phyloP scores from a whole-genome alignment of 75 land plant species.

The Pinus albicaulis region DNA sequence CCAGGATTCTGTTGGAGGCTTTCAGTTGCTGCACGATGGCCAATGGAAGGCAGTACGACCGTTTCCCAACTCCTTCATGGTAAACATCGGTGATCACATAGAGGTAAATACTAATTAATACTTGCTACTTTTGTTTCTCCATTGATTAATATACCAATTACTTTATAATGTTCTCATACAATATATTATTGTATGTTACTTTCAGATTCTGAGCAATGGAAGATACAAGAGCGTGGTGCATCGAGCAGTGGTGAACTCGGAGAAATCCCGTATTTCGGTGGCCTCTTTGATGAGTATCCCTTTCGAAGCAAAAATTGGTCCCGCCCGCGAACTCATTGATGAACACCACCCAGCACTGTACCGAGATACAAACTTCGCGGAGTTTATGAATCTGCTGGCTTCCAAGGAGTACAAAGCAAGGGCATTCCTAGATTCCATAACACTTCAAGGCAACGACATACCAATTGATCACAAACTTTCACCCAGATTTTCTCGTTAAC shows the following conservation, averaged over 20 bases:
- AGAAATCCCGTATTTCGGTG: constrained; percentile 45
- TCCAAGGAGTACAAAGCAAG: constrained; percentile 30
- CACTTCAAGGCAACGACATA: too few relatives aligned
- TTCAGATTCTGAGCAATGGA: constrained; percentile 78
- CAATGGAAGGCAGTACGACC: constrained; percentile 44
- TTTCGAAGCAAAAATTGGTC: constrained; percentile 24
- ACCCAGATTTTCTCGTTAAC: too few relatives aligned
- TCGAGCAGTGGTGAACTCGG: constrained; percentile 70
- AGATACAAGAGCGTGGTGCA: constrained; percentile 78
- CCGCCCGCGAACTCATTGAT: constrained; percentile 47
- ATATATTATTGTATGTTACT: too few relatives aligned
- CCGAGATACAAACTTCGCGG: constrained; percentile 52
- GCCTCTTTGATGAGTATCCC: constrained; percentile 67
- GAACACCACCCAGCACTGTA: constrained; percentile 41
- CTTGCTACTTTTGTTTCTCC: background rate
- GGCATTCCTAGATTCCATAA: constrained; percentile 31
- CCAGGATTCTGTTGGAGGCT: constrained; percentile 40
- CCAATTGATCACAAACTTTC: too few relatives aligned
- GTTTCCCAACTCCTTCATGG: constrained; percentile 33
- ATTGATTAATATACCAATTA: background rate
- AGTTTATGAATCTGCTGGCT: constrained; percentile 41
- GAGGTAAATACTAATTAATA: constrained; percentile 35
- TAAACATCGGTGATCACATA: constrained; percentile 52
- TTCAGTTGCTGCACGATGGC: constrained; percentile 44
- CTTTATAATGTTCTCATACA: background rate